Evolutionary conservation across 2,329 filamentous ascomycete genomes (phyloP).

Genomic region (Trichoderma sp.): DNA sequence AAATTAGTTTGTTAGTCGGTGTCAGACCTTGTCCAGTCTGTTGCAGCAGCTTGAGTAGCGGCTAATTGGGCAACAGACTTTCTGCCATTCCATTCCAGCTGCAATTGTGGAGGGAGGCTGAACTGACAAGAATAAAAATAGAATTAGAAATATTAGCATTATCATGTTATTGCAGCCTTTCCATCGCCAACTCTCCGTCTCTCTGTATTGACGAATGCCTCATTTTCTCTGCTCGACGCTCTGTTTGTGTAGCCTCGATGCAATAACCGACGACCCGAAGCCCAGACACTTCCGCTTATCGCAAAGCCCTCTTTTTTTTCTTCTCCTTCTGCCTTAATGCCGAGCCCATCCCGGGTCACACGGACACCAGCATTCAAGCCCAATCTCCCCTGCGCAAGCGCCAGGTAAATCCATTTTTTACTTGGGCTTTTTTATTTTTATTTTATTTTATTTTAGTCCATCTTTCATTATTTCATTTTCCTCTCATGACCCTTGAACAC

Average conservation of each 20-base stretch:
- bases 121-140: not conserved
- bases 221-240: not conserved
- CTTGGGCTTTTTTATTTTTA: not conserved
- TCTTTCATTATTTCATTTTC: not conserved
- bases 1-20: not conserved
- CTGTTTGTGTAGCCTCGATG: not conserved
- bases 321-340: not conserved
- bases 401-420: not conserved
- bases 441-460: not conserved
- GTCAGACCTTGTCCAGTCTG: not conserved
- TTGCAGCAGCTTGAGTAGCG: not conserved
- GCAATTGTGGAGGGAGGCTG: not conserved
- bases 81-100: not conserved
- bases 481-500: not conserved
- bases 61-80: not conserved
- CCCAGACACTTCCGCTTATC: not conserved
- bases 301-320: not conserved
- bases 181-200: not conserved
- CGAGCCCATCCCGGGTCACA: not conserved
- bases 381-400: constrained; percentile 10
- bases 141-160: not conserved
- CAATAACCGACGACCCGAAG: constrained; percentile 11
- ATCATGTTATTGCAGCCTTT: not conserved
- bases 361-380: not conserved
- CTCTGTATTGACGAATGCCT: too few relatives aligned